Evolutionary conservation across 768 basidiomycete species (phyloP).

Genomic region (Lentinula detonsa): DNA sequence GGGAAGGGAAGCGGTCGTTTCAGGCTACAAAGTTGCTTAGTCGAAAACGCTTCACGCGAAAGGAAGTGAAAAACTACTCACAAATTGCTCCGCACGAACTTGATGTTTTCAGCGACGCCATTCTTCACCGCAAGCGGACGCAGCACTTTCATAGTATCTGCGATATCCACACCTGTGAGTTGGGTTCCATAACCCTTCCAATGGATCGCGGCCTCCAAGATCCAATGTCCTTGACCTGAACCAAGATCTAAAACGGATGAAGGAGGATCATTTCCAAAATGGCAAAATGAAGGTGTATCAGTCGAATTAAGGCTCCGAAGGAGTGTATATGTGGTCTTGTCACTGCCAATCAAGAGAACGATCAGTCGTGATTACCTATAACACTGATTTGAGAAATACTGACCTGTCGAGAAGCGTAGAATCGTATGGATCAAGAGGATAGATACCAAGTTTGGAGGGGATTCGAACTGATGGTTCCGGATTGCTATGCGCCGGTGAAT

Average conservation of each 20-base stretch:
- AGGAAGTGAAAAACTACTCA: constrained; percentile 3
- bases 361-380: not conserved
- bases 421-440: constrained; percentile 19
- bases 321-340: constrained; percentile 32
- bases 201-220: constrained; percentile 36
- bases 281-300: constrained; percentile 18
- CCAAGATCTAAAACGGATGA: constrained; percentile 46
- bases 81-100: constrained; percentile 19
- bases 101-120: constrained; percentile 14
- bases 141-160: constrained; percentile 14
- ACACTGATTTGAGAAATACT: not conserved
- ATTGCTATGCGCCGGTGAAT: not conserved
- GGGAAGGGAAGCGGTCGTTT: constrained; percentile 40
- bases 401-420: constrained; percentile 14
- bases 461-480: not conserved
- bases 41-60: not conserved
- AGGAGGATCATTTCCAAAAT: constrained; percentile 23
- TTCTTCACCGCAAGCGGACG: constrained; percentile 12
- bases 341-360: constrained; percentile 23
- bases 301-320: constrained; percentile 29
- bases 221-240: constrained; percentile 49
- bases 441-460: constrained; percentile 12
- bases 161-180: constrained; percentile 26
- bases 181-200: constrained; percentile 38
- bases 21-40: constrained; percentile 21